A percentile compares a stretch with the other conserved stretches of the same genome.
Evolutionary conservation across 1,284 basidiomycete species (phyloP).

Genomic region (Wallemia ichthyophaga): DNA sequence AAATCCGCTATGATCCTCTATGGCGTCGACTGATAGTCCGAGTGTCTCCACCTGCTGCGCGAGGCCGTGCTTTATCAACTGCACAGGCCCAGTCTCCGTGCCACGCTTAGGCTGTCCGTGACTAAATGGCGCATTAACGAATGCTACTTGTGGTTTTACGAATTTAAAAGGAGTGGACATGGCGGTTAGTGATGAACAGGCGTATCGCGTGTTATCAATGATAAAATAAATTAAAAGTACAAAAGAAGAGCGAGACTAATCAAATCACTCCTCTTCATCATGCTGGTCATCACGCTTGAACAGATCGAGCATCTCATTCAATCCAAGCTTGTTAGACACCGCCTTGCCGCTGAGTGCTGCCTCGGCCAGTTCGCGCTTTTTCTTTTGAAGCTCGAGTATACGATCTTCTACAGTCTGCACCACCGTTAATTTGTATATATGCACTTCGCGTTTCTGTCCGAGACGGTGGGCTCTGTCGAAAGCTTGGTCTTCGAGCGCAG

Average conservation of each 20-base stretch:
- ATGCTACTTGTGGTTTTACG: neutral
- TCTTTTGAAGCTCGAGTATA: slow-evolving; percentile 52
- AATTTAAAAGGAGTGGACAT: neutral
- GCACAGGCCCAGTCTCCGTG: slow-evolving; percentile 70
- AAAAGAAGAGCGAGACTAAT: no score
- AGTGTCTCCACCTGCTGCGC: slow-evolving; percentile 40
- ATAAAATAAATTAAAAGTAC: no score
- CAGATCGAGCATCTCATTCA: slow-evolving; percentile 51
- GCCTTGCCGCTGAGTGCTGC: slow-evolving; percentile 69
- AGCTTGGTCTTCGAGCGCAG: slow-evolving; percentile 66
- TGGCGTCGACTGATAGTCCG: slow-evolving; percentile 57
- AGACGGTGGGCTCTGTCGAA: slow-evolving; percentile 67
- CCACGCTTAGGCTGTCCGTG: slow-evolving; percentile 31
- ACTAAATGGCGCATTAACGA: neutral
- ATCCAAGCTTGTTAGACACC: slow-evolving; percentile 49
- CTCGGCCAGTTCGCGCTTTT: slow-evolving; percentile 52
- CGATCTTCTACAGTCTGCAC: slow-evolving; percentile 67
- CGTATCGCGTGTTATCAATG: no score
- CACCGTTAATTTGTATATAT: slow-evolving; percentile 79
- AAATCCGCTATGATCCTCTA: slow-evolving; percentile 67
- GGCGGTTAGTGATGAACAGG: neutral
- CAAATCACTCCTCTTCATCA: slow-evolving; percentile 17
- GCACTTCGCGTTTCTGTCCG: slow-evolving; percentile 58
- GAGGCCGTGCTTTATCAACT: slow-evolving; percentile 56
- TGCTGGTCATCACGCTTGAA: slow-evolving; percentile 28